These are phyloP conservation scores for Citrullus mucosospermus DNA, from an alignment of 306 rosid species.

Conservation along the genomic window DNA sequence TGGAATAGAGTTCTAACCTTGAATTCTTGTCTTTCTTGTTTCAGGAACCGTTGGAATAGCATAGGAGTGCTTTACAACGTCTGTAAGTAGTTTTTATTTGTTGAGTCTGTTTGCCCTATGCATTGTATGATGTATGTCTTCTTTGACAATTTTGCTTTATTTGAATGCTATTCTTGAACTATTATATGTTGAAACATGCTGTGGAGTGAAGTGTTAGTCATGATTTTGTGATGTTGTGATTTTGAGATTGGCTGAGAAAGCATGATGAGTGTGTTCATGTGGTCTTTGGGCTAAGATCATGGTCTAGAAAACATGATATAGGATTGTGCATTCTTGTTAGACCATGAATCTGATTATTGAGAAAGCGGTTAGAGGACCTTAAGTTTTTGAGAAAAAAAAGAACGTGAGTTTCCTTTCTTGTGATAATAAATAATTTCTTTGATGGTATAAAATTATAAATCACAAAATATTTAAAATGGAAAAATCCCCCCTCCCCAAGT, in stretches of 20 bases:
- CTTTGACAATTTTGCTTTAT: neutral
- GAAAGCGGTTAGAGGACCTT: neutral
- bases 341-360: neutral
- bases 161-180: neutral
- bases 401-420: no score
- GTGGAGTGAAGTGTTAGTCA: neutral
- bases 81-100: neutral
- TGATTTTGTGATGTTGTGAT: neutral
- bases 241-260: neutral
- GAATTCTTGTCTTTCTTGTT: neutral
- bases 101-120: neutral
- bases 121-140: neutral
- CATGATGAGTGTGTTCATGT: neutral
- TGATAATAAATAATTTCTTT: no score
- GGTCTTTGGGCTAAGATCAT: neutral
- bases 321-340: neutral
- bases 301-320: neutral
- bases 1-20: neutral
- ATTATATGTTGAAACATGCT: neutral
- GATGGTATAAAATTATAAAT: no score
- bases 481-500: no score
- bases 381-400: neutral
- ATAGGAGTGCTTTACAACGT: neutral
- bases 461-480: no score
- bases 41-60: neutral